Evolutionary conservation across 2,329 filamentous ascomycete species (phyloP), one percentile per base, ranked within the genome.

Genomic region (Xylariaceae sp.): DNA sequence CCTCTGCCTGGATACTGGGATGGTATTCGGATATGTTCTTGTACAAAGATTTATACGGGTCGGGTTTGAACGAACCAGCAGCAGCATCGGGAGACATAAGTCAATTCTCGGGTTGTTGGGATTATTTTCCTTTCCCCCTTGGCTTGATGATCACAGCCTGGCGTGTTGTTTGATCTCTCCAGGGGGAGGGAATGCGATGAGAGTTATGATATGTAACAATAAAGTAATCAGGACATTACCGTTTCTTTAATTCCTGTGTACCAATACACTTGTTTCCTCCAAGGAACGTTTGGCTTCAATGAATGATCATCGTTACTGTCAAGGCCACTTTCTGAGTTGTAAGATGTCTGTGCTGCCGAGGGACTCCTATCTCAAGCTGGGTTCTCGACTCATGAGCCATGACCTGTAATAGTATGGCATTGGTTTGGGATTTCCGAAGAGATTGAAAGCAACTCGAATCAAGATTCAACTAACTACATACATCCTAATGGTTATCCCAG

Each of bases 21-120:
- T 48, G 55, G 57, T 55, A 54, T 59, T 61, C 55, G 48, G 57
- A 55, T 45, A 57, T 30, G 35, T 55, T 47, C 53, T 52, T 58
- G 59, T 62, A 62, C 49, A 62, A 55, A 49, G 23, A 51, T 54
- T 55, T 60, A 23, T 54, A 52, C 52, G 37, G 34, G 53, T 37
- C n/a, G 61, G 53, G 53, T 62, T 8, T 63, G 59, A 56, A 62
- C 44, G 49, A 59, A 59, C 44, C 53, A 57, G 59, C 37, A 64
- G 64, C 52, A 57, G 61, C 37, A 64, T 65, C 52, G 59, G 61
- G 57, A 53, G 52, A 57, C 55, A 30, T 5, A 30, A 30, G 23
- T 9, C 37, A 42, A 59, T 35, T 55, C 54, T 51, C 51, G 17
- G 45, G 60, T 44, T 51, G 58, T 18, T 64, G 56, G 56, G 55